phyloP scores from a whole-genome alignment of 768 basidiomycete genomes.

The Tylopilus subfusipes region DNA sequence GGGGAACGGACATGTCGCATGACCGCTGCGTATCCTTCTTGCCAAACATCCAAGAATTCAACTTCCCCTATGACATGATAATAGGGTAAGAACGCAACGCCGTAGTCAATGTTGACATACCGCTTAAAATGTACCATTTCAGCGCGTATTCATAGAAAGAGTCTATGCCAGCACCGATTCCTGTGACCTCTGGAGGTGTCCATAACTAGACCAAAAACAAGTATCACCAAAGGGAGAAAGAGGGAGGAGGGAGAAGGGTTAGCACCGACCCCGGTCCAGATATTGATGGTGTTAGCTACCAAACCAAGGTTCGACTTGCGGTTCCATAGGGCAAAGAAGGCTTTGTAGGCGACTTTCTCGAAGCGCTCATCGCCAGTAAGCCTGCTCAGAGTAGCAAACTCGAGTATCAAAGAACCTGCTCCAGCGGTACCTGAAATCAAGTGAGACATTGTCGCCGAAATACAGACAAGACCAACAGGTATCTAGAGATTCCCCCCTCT shows the following conservation, averaged over 20 bases:
- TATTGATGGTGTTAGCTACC: conserved; percentile 88
- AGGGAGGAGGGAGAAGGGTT: background rate
- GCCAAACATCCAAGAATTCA: conserved; percentile 80
- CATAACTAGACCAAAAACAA: conserved; percentile 44
- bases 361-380: conserved; percentile 88
- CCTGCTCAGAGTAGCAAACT: conserved; percentile 90
- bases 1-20: conserved; percentile 80
- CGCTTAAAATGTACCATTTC: conserved; percentile 88
- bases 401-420: conserved; percentile 88
- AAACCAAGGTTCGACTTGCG: conserved; percentile 79
- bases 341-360: conserved; percentile 84
- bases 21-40: conserved; percentile 75
- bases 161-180: conserved; percentile 93
- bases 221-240: conserved; percentile 1
- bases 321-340: conserved; percentile 94
- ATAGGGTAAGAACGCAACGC: background rate
- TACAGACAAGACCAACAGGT: conserved; percentile 62
- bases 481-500: conserved; percentile 71
- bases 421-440: conserved; percentile 72
- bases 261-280: conserved; percentile 67
- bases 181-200: conserved; percentile 70
- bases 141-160: conserved; percentile 94
- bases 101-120: conserved; percentile 34
- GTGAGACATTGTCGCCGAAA: conserved; percentile 2
- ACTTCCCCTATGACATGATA: conserved; percentile 52